Conservation (phyloP, 306 rosid species). For the Hylodesmum podocarpum region DNA sequence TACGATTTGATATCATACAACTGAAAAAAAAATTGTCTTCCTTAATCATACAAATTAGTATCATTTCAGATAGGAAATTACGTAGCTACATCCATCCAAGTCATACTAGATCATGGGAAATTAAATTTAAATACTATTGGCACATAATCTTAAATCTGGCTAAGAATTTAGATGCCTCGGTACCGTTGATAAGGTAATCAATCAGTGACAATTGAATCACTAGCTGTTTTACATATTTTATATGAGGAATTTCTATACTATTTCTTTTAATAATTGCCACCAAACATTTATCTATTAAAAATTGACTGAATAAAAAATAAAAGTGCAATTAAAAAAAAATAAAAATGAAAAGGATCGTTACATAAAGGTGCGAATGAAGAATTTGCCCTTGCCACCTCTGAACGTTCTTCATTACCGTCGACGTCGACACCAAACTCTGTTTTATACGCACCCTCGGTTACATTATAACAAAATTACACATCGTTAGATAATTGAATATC, state of each 20-base stretch:
- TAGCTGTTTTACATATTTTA: neutral
- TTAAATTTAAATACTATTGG: neutral
- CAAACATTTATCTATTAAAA: too few species aligned
- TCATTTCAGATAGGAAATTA: neutral
- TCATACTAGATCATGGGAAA: neutral
- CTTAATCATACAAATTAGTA: neutral
- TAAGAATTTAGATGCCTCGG: neutral
- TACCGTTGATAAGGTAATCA: neutral
- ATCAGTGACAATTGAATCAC: neutral
- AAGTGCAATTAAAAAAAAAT: neutral
- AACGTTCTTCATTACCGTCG: conserved; percentile 65
- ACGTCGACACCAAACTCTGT: conserved; percentile 74
- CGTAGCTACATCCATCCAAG: too few species aligned
- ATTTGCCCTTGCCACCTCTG: conserved; percentile 87
- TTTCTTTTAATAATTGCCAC: too few species aligned
- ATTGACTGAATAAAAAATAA: neutral
- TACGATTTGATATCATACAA: neutral
- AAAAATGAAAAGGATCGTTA: conserved; percentile 28
- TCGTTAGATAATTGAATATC: conserved; percentile 49
- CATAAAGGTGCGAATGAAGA: conserved; percentile 96
- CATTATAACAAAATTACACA: conserved; percentile 70
- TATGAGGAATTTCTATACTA: neutral
- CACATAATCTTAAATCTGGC: neutral
- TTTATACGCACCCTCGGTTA: conserved; percentile 90
- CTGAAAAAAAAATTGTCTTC: neutral